Percentiles rank a stretch among this genome's conserved stretches.
Conservation (phyloP, 2,329 filamentous ascomycete species). For the Huntiella savannae region DNA sequence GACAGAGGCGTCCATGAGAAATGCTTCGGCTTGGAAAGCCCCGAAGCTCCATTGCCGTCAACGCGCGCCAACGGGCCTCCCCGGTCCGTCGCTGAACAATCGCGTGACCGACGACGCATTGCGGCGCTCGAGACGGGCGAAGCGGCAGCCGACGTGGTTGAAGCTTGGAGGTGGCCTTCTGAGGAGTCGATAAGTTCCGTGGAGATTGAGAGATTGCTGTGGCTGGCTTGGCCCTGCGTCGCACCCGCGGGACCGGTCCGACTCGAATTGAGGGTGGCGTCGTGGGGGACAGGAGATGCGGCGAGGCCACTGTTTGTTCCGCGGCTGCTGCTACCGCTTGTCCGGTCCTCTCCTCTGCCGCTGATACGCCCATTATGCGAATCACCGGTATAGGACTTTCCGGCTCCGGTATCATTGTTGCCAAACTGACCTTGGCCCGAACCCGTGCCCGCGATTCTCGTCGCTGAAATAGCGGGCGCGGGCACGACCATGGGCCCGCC, state of each 20-base stretch:
- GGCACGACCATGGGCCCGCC: slow-evolving; percentile 1
- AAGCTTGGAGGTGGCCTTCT: too few relatives aligned
- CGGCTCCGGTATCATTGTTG: slow-evolving; percentile 2
- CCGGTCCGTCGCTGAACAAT: background rate
- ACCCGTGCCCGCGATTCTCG: slow-evolving; percentile 2
- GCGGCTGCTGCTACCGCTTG: slow-evolving; percentile 17
- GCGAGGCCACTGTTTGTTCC: slow-evolving; percentile 12
- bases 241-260: too few relatives aligned
- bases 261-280: background rate
- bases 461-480: background rate
- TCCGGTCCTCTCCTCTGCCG: too few relatives aligned
- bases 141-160: slow-evolving; percentile 7
- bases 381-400: slow-evolving; percentile 16
- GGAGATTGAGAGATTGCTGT: background rate
- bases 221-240: background rate
- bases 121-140: slow-evolving; percentile 4
- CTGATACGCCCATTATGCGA: slow-evolving; percentile 27
- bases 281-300: slow-evolving; percentile 11
- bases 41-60: slow-evolving; percentile 15
- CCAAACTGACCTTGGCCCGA: too few relatives aligned
- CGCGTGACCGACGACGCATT: slow-evolving; percentile 7
- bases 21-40: slow-evolving; percentile 28
- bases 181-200: too few relatives aligned
- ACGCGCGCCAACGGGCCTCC: slow-evolving; percentile 8
- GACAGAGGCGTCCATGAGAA: slow-evolving; percentile 42